Base-by-base conservation (phyloP, 2,329 filamentous ascomycete genomes). In the Aschersonia sp. region DNA sequence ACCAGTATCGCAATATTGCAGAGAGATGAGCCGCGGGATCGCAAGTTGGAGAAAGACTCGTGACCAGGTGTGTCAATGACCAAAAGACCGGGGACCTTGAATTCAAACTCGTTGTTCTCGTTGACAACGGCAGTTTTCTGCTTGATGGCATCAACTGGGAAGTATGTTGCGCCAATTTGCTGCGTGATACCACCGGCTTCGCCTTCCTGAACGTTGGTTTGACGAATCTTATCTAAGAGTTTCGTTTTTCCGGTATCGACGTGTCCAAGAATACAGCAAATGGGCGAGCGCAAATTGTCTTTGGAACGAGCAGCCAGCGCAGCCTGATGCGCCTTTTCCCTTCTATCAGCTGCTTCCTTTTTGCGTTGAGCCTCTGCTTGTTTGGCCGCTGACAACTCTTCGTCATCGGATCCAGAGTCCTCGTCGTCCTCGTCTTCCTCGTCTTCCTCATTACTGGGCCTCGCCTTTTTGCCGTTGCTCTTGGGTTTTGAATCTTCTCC, bases 231-330 rank as follows among this genome's bases (percentile, higher is more conserved):
- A 74, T 98, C 92, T 50, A 98, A 77, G 53, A 98, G 74, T 72
- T 97, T 98, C n/a, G 92, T 98, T 74, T 98, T 98, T 65, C 92
- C 92, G 44, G 94, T 98, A 82, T 98, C 92, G 78, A 98, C 92
- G 79, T 98, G 92, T 60, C 92, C 92, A 54, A 98, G 80, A 77
- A 98, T 98, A 84, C 91, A 97, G 76, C 92, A 97, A 68, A 98
- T 98, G 47, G 92, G 92, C 41, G 92, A 97, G 50, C 92, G 88
- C 49, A 98, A 78, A 67, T 98, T 84, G 64, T 98, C 89, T 67
- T 86, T 89, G 29, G 91, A 97, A 52, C 89, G 80, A 45, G 91
- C 89, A 43, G 88, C 89, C 61, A 96, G 67, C 20, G 92, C 92
- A 52, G 89, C 91, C 66, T 96, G 87, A 63, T 94, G 87, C 50